These are phyloP conservation scores for Lasiodiplodia hormozganensis DNA, from an alignment of 2,329 filamentous ascomycete species.

Conservation along the genomic window DNA sequence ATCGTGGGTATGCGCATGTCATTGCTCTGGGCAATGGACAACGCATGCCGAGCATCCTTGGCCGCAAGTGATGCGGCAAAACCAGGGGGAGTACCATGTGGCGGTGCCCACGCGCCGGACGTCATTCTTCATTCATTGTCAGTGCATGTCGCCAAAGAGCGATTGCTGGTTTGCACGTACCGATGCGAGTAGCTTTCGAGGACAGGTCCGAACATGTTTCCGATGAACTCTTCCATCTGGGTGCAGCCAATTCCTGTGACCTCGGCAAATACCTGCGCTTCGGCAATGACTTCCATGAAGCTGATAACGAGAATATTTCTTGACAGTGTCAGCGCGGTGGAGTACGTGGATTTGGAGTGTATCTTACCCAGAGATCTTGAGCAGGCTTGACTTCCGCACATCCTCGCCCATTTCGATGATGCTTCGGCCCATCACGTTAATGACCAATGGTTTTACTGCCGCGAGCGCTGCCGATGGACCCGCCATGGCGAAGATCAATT, in stretches of 20 bases:
- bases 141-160: not conserved
- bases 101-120: slow-evolving; percentile 38
- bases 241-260: slow-evolving; percentile 38
- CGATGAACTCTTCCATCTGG: slow-evolving; percentile 39
- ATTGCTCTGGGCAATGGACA: not conserved
- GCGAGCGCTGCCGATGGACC: not conserved
- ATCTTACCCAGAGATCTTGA: not conserved
- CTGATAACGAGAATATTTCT: slow-evolving; percentile 4
- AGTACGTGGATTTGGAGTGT: fast-evolving
- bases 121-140: slow-evolving; percentile 34
- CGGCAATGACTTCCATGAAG: slow-evolving; percentile 39
- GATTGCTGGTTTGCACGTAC: not conserved
- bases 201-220: slow-evolving; percentile 40
- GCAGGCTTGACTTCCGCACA: not conserved
- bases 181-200: slow-evolving; percentile 38
- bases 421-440: not conserved
- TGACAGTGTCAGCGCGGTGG: not conserved
- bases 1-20: not conserved
- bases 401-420: not conserved
- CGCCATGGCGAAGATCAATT: not conserved
- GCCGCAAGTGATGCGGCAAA: not conserved
- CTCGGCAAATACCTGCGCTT: slow-evolving; percentile 43
- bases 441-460: not conserved
- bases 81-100: not conserved
- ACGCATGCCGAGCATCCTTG: slow-evolving; percentile 5